Percentiles rank a stretch among this genome's conserved stretches.
phyloP scores from a whole-genome alignment of 169 alveolate species.

The Plasmodium blacklocki region DNA sequence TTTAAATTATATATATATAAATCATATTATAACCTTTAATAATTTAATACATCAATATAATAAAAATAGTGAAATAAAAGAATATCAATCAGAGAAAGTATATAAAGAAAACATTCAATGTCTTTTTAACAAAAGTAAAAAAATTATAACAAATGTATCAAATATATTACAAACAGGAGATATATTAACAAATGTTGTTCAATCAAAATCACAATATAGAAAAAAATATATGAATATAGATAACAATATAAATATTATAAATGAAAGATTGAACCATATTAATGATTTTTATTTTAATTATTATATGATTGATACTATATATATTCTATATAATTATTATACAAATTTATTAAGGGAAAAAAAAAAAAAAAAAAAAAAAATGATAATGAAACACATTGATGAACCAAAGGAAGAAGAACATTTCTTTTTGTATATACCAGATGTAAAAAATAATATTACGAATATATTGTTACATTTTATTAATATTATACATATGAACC shows the following conservation, averaged over 20 bases:
- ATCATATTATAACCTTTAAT: slow-evolving; percentile 38
- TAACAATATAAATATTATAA: background rate
- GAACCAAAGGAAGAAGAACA: background rate
- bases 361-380: slow-evolving; percentile 3
- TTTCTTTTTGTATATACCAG: slow-evolving; percentile 52
- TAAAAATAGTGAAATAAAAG: background rate
- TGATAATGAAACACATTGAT: background rate
- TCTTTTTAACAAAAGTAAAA: background rate
- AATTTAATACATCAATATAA: slow-evolving; percentile 12
- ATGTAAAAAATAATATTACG: slow-evolving; percentile 44
- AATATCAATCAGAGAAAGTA: background rate
- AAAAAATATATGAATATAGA: background rate
- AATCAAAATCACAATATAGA: background rate
- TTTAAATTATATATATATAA: slow-evolving; percentile 68
- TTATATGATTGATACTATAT: slow-evolving; percentile 61
- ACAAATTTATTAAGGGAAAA: slow-evolving; percentile 35
- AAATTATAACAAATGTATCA: background rate
- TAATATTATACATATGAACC: slow-evolving; percentile 7
- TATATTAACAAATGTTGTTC: no score
- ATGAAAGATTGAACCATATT: background rate
- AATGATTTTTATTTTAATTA: slow-evolving; percentile 65
- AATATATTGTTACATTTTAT: slow-evolving; percentile 59
- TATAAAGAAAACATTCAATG: background rate
- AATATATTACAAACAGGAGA: background rate
- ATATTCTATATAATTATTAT: slow-evolving; percentile 52